Conservation (phyloP, 441 rosid genomes). For the Flueggea neowawraea region DNA sequence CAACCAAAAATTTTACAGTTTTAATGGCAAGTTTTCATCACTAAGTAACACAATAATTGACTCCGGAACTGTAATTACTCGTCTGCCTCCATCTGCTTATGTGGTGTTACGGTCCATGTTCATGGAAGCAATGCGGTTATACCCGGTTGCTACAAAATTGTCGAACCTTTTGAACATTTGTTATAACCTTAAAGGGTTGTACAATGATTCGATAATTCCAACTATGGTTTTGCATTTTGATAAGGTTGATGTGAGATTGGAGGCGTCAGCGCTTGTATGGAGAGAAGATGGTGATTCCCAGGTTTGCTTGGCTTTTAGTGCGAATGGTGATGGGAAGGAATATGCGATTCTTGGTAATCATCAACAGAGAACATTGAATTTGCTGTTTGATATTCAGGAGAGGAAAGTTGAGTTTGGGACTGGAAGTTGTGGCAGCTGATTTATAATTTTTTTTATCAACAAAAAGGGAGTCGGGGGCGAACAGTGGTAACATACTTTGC, state of each 20-base stretch:
- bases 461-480: no score
- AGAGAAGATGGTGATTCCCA: slow-evolving; percentile 5
- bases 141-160: slow-evolving; percentile 9
- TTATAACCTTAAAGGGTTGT: slow-evolving; percentile 15
- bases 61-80: slow-evolving; percentile 32
- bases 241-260: slow-evolving; percentile 14
- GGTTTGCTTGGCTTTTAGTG: slow-evolving; percentile 31
- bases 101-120: slow-evolving; percentile 18
- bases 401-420: no score
- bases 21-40: background rate
- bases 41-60: slow-evolving; percentile 18
- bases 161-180: slow-evolving; percentile 19
- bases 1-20: slow-evolving; percentile 3
- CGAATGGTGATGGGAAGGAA: background rate
- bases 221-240: slow-evolving; percentile 15
- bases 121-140: slow-evolving; percentile 14
- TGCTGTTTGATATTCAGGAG: slow-evolving; percentile 15
- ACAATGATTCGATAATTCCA: background rate
- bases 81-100: slow-evolving; percentile 19
- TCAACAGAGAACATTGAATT: slow-evolving; percentile 19
- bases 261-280: slow-evolving; percentile 8
- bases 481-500: no score
- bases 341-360: slow-evolving; percentile 25
- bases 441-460: no score
- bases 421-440: no score